phyloP scores from a whole-genome alignment of 2,329 filamentous ascomycete species.

The Ceratocystis papillata region DNA sequence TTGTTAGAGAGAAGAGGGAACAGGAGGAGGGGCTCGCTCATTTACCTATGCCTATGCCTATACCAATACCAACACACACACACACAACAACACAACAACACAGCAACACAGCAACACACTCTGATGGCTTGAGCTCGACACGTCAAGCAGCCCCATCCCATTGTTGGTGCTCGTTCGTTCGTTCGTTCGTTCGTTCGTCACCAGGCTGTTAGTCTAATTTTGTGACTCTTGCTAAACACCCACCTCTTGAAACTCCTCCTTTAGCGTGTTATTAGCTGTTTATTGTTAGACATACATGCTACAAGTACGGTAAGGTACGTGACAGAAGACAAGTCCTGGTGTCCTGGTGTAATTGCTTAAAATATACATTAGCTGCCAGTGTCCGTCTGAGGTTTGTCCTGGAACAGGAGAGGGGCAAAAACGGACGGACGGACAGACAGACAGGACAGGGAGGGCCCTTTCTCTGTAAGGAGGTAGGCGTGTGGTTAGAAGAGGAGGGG shows the following conservation, averaged over 20 bases:
- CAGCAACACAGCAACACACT: too few species aligned
- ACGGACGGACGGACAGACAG: conserved; percentile 5
- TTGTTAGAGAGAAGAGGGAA: not conserved
- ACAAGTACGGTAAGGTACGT: not conserved
- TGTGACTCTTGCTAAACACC: not conserved
- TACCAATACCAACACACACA: not conserved
- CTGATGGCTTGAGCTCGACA: not conserved
- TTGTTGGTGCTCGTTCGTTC: not conserved
- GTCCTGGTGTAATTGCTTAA: not conserved
- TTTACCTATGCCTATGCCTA: not conserved
- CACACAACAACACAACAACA: too few species aligned
- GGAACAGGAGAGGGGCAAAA: not conserved
- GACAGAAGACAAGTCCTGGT: not conserved
- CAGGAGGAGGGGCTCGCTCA: not conserved
- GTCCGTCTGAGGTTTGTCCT: not conserved
- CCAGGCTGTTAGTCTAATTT: too few species aligned
- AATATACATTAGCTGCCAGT: not conserved
- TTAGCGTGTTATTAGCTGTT: not conserved
- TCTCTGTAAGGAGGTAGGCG: not conserved
- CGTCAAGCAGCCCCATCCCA: not conserved
- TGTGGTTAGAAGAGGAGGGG: not conserved
- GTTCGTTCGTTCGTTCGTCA: too few species aligned
- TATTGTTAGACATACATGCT: not conserved
- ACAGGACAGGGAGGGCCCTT: not conserved
- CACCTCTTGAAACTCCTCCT: not conserved